These are phyloP conservation scores for Fusarium albosuccineum DNA, from an alignment of 2,329 filamentous ascomycete species.

Conservation along the genomic window DNA sequence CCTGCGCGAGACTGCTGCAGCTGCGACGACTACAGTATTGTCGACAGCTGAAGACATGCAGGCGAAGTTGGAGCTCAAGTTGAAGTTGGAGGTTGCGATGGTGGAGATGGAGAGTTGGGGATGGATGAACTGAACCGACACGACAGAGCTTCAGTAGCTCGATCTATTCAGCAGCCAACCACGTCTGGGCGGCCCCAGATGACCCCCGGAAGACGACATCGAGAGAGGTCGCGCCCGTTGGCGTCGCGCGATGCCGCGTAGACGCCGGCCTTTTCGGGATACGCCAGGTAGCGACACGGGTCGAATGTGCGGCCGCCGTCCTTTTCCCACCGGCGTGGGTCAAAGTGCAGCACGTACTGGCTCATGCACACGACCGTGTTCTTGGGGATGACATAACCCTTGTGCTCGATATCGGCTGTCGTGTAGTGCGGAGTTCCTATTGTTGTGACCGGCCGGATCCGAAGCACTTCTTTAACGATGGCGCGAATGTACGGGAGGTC, in stretches of 20 bases:
- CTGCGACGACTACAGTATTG: too few species aligned
- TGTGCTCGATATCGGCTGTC: constrained; percentile 18
- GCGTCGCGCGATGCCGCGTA: constrained; percentile 43
- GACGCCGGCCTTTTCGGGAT: constrained; percentile 24
- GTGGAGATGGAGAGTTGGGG: too few species aligned
- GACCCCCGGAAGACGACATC: too few species aligned
- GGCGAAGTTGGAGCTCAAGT: too few species aligned
- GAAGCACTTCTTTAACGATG: constrained; percentile 67
- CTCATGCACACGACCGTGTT: constrained; percentile 21
- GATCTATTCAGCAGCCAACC: too few species aligned
- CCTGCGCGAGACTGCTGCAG: too few species aligned
- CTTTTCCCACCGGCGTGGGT: neutral
- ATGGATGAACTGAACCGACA: too few species aligned
- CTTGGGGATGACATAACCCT: constrained; percentile 27
- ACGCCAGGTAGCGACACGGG: constrained; percentile 22
- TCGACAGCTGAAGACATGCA: too few species aligned
- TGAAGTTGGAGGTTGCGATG: too few species aligned
- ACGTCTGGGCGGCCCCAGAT: too few species aligned
- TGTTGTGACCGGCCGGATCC: constrained; percentile 64
- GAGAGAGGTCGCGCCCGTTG: constrained; percentile 44
- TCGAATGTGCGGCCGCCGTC: constrained; percentile 13
- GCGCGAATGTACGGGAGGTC: constrained; percentile 66
- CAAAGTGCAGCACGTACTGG: constrained; percentile 19
- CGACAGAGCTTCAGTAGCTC: too few species aligned
- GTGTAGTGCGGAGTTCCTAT: constrained; percentile 21